Evolutionary conservation across 257 asterid species (phyloP), one percentile per base, ranked within the genome.

Genomic region (Solanum raphanifolium): DNA sequence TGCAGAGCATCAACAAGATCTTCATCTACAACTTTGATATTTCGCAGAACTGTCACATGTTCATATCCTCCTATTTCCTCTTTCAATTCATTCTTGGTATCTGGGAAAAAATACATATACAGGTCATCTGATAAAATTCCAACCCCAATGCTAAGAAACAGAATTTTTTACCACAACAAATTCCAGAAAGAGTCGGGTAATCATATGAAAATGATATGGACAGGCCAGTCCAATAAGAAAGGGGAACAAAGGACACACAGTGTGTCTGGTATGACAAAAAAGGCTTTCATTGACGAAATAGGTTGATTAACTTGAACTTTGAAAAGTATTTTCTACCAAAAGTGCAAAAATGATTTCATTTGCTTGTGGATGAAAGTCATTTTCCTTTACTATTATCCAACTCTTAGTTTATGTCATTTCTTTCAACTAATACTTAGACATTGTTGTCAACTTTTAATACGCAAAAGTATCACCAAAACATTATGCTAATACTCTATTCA

Each of bases 11-110:
- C 96, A 81, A 97, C 93, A 29, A 92, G 92, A 89, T 93, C 95
- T 86, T 96, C 98, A 86, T 95, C 99, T 5, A 97, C 98, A 31
- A 97, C 98, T 91, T 97, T 96, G 52, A 95, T 89, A 85, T 90
- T 90, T 87, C 93, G 93, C 94, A 95, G 89, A 89, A 95, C 98
- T 76, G 79, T 93, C 89, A 97, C 98, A 81, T 96, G 94, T 88
- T 97, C 96, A 38, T 97, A 97, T 87, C 99, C 99, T 43, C 99
- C 99, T 73, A 97, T 95, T 92, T 95, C 99, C 88, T 89, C 88
- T n/a, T 96, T 93, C 94, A 95, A 87, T 85, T 93, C 98, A 87
- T 97, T 97, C 84, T 91, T 90, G 83, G 99, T 92, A 83, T 93
- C 99, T 97, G 95, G 88, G 89, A 92, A 81, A 90, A 86, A 73